Conservation (phyloP, 2,329 filamentous ascomycete genomes). For the Fusarium sp. region DNA sequence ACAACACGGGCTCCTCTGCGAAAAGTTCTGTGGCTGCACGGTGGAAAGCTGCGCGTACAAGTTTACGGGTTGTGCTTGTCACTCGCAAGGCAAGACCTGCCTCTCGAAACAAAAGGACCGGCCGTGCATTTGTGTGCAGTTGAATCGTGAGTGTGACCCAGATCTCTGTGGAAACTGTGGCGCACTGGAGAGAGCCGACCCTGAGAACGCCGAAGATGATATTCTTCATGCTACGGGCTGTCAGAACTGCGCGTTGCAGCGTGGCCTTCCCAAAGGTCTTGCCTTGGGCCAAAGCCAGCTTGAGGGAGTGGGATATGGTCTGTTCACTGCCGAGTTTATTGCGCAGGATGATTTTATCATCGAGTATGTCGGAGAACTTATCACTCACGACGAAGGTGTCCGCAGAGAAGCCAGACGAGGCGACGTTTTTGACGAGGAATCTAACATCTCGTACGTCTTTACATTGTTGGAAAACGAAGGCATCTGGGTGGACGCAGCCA, state of each 20-base stretch:
- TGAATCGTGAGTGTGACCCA: conserved; percentile 85
- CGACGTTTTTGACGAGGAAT: conserved; percentile 70
- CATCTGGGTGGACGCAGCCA: conserved; percentile 79
- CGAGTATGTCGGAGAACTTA: conserved; percentile 84
- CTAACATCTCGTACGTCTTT: conserved; percentile 74
- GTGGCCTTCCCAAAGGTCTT: conserved; percentile 73
- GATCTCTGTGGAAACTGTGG: conserved; percentile 80
- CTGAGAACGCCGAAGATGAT: conserved; percentile 72
- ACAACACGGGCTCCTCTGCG: conserved; percentile 72
- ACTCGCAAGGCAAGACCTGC: conserved; percentile 70
- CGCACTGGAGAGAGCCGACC: conserved; percentile 75
- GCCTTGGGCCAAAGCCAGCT: conserved; percentile 78
- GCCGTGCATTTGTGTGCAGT: conserved; percentile 76
- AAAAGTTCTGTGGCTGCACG: conserved; percentile 77
- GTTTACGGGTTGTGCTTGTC: conserved; percentile 76
- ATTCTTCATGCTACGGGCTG: conserved; percentile 70
- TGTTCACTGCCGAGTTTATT: conserved; percentile 78
- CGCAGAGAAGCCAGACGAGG: conserved; percentile 73
- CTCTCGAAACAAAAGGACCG: conserved; percentile 66
- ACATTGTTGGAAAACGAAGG: conserved; percentile 70
- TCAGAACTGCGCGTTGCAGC: conserved; percentile 79
- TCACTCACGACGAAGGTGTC: conserved; percentile 76
- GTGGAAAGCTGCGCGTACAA: conserved; percentile 70
- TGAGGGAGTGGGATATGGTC: conserved; percentile 76
- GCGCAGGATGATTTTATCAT: conserved; percentile 78